Base-by-base conservation (phyloP, 257 asterid genomes). In the Buddleja alternifolia region DNA sequence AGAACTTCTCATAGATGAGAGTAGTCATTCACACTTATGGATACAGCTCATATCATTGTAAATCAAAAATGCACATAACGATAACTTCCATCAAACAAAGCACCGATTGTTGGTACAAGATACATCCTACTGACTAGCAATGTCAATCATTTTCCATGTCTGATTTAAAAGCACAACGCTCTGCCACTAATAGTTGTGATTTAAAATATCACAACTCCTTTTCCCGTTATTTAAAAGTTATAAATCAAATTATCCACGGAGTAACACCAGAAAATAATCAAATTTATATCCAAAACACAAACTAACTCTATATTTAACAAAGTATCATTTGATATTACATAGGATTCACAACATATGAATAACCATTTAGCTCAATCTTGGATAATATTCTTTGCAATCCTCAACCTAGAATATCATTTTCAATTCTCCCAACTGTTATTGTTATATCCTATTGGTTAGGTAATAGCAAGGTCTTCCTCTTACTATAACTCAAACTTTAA, bases 261-360 rank as follows among this genome's bases (percentile, higher is more conserved):
- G 44, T 21, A 45, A 53, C 40, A 66, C 20, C 23, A 60, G 42
- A 48, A 24, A 1, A 50, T 51, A 51, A 19, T 25, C n/a, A 52
- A 24, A 41, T 44, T 21, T 24, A 48, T 48, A 51, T 52, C 17
- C 32, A 23, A 51, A 44, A n/a, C 70, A 37, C 16, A 16, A 45
- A 1, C 40, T 5, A 40, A 47, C 50, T 23, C 70, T 9, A 57
- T 29, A 29, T 42, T 15, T 29, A 62, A 20, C 36, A 20, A 12
- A 37, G 37, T 24, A 56, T 37, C 20, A 54, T 8, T 19, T 10
- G n/a, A 19, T 21, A 36, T 60, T 51, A 44, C 65, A 59, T 4
- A 17, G 61, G 55, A 62, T 46, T 42, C 66, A 45, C 51, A 40
- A 34, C 54, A 59, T 37, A n/a, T n/a, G 60, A 63, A 21, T 47